These are phyloP conservation scores for Boletus rubroflammeus DNA, from an alignment of 768 basidiomycete genomes.

Conservation along the genomic window DNA sequence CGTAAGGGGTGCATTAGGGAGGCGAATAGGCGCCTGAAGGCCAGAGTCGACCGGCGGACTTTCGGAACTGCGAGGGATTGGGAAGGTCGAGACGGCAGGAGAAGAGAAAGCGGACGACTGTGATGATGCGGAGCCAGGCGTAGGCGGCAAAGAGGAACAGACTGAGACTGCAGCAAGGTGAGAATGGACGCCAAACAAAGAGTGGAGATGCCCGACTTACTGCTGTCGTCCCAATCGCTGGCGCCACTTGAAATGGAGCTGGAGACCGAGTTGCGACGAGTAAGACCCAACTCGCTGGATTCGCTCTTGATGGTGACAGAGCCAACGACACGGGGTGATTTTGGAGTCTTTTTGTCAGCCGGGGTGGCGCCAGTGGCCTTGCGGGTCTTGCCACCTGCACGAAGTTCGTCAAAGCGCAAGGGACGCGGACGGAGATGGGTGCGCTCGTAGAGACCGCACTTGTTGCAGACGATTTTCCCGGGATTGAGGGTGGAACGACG, in stretches of 20 bases:
- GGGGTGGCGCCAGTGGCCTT: slow-evolving; percentile 35
- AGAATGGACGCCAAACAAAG: background rate
- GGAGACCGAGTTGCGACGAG: slow-evolving; percentile 61
- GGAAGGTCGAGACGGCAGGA: slow-evolving; percentile 55
- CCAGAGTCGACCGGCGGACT: slow-evolving; percentile 51
- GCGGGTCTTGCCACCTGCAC: slow-evolving; percentile 81
- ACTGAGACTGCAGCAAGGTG: slow-evolving; percentile 21
- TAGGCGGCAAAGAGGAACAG: slow-evolving; percentile 33
- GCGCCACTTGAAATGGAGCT: slow-evolving; percentile 45
- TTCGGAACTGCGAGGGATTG: slow-evolving; percentile 55
- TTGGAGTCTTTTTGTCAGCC: slow-evolving; percentile 32
- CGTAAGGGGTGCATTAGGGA: slow-evolving; percentile 68
- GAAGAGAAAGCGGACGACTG: slow-evolving; percentile 66
- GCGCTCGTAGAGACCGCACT: slow-evolving; percentile 88
- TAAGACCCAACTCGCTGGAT: slow-evolving; percentile 47
- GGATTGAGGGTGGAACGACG: slow-evolving; percentile 84
- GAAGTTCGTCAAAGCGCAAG: slow-evolving; percentile 82
- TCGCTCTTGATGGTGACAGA: slow-evolving; percentile 60
- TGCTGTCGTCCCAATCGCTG: slow-evolving; percentile 82
- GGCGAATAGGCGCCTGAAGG: slow-evolving; percentile 47
- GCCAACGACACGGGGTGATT: slow-evolving; percentile 36
- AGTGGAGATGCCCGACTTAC: slow-evolving; percentile 39
- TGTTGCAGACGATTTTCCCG: slow-evolving; percentile 93
- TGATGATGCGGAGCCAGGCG: slow-evolving; percentile 48
- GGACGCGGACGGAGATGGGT: slow-evolving; percentile 82